Conservation (phyloP, 2,329 filamentous ascomycete species). For the Botrytis galanthina region DNA sequence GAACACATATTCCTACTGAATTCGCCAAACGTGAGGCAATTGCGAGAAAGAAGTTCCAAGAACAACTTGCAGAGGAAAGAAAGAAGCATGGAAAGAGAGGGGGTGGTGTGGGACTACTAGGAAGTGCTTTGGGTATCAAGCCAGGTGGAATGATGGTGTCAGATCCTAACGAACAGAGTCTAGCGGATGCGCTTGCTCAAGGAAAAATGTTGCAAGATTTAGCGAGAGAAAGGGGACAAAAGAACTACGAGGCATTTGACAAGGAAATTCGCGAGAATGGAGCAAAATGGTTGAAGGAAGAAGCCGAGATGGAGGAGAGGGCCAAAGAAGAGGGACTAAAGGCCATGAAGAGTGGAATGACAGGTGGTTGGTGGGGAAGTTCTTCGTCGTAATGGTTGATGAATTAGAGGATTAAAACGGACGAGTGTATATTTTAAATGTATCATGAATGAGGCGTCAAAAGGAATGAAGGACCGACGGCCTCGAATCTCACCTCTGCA, state of each 20-base stretch:
- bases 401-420: not conserved
- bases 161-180: conserved; percentile 60
- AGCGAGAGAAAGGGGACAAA: conserved; percentile 85
- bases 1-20: conserved; percentile 83
- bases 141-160: conserved; percentile 55
- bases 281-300: conserved; percentile 93
- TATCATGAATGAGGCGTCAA: conserved; percentile 14
- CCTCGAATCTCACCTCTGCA: conserved; percentile 14
- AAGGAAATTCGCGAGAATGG: conserved; percentile 90
- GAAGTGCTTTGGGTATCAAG: conserved; percentile 75
- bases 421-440: conserved; percentile 10
- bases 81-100: conserved; percentile 55
- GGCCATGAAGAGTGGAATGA: conserved; percentile 81
- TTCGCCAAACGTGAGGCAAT: conserved; percentile 86
- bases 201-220: conserved; percentile 98
- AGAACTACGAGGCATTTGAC: conserved; percentile 85
- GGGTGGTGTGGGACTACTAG: conserved; percentile 66
- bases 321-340: conserved; percentile 86
- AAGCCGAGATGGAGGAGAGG: conserved; percentile 84
- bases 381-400: conserved; percentile 13
- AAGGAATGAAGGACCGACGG: not conserved
- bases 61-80: conserved; percentile 68
- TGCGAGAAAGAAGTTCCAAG: conserved; percentile 80
- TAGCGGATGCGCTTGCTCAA: conserved; percentile 76
- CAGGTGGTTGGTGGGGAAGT: conserved; percentile 49